Evolutionary conservation across 495 filamentous ascomycete genomes (phyloP).

Genomic region (Neurospora sp.): DNA sequence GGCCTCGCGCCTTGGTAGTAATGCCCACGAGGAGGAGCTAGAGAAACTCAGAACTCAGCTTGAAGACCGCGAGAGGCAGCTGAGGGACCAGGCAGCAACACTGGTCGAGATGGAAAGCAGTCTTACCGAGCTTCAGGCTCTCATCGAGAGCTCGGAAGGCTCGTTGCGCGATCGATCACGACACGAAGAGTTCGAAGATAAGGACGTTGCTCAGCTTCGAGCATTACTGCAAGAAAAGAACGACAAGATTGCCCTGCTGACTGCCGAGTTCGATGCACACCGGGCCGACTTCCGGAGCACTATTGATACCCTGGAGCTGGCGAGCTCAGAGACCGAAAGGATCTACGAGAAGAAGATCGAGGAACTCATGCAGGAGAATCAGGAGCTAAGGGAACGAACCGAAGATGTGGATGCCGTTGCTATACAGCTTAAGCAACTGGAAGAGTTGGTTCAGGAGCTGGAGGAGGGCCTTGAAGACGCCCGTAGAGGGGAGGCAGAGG

Average conservation of each 20-base stretch:
- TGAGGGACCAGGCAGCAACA: conserved; percentile 73
- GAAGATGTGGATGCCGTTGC: conserved; percentile 90
- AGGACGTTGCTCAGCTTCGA: conserved; percentile 67
- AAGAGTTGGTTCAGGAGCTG: conserved; percentile 90
- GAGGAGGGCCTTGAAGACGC: conserved; percentile 97
- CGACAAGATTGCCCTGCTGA: conserved; percentile 86
- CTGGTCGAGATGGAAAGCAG: conserved; percentile 79
- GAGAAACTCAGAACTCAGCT: conserved; percentile 57
- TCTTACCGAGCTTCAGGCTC: conserved; percentile 60
- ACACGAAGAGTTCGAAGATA: conserved; percentile 57
- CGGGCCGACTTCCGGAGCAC: conserved; percentile 94
- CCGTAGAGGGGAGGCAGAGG: conserved; percentile 91
- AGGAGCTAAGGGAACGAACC: conserved; percentile 67
- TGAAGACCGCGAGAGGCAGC: conserved; percentile 72
- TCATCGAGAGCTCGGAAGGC: conserved; percentile 46
- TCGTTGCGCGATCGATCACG: conserved; percentile 23
- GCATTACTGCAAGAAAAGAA: conserved; percentile 85
- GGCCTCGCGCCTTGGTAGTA: conserved; percentile 8
- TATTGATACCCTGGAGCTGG: conserved; percentile 91
- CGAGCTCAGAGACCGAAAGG: conserved; percentile 92
- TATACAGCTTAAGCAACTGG: conserved; percentile 82
- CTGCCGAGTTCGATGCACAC: conserved; percentile 89
- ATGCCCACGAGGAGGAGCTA: conserved; percentile 51
- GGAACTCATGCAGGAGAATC: conserved; percentile 76
- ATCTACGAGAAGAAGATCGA: conserved; percentile 90